Base-by-base conservation (phyloP, 768 basidiomycete species). In the Suillus alpinus region DNA sequence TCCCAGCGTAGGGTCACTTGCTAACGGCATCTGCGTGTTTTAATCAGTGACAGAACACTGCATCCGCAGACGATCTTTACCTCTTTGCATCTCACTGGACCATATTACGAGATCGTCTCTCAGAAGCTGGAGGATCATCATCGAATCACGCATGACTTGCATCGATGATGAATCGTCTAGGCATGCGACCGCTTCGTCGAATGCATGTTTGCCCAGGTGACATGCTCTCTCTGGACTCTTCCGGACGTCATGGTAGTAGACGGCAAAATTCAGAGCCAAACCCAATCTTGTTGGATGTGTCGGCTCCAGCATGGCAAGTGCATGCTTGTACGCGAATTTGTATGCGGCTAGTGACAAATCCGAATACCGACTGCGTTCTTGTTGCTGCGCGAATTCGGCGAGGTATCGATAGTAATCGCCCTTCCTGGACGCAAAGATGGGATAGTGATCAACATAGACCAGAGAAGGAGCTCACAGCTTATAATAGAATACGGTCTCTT, bases 351-450 rank as follows among this genome's bases (percentile, higher is more conserved):
- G 83, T 20, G 93, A 92, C 60, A 85, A 80, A 66, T 88, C 86
- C 39, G 88, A 89, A 62, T 85, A 87, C 68, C 77, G 78, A 67
- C 86, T 83, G 66, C 89, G 84, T 60, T 88, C 85, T 64, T 86
- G 80, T 64, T 86, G 83, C 29, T 83, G 86, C 18, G 91, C 87
- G 70, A 93, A 90, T 75, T 94, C 93, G 52, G 92, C 91, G 58
- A 94, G 84, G 77, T 94, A 95, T 64, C 92, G 89, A 78, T 91
- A 92, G 77, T 94, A 95, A 73, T 94, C 93, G 60, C 92, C 93
- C 76, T 86, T 87, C 88, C 89, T 91, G 68, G 37, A 56, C 31
- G 37, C 20, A n/a, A 40, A 57, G 31, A 50, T 56, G 58, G 46
- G 37, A 50, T 37, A 58, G 34, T 20, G 32, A 53, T 64, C 60